Conservation (phyloP, 139 green algal species). For the Volvox reticuliferus region DNA sequence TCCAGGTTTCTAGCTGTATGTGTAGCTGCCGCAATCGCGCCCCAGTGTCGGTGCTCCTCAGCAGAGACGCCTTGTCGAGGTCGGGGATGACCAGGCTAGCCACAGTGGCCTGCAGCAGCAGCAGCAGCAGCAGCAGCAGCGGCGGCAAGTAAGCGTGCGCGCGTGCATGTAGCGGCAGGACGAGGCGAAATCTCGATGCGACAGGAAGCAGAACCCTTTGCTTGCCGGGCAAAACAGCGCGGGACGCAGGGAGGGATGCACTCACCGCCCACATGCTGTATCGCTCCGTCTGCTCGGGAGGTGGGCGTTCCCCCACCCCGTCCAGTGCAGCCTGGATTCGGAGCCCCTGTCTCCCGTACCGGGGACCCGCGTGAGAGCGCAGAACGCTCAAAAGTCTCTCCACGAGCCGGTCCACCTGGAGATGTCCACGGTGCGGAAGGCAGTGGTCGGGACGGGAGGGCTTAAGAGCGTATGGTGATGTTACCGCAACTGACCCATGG, state of each 20-base stretch:
- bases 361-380: background rate
- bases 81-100: background rate
- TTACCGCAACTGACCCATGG: background rate
- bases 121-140: background rate
- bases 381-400: background rate
- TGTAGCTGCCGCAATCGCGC: background rate
- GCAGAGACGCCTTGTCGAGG: slow-evolving; percentile 1
- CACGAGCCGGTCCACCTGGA: slow-evolving; percentile 1
- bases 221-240: too few species aligned
- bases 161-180: too few species aligned
- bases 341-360: background rate
- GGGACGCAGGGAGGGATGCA: background rate
- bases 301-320: slow-evolving; percentile 51
- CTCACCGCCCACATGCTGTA: slow-evolving; percentile 72
- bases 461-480: background rate
- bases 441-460: background rate
- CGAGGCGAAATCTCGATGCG: too few species aligned
- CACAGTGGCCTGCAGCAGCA: background rate
- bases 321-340: slow-evolving; percentile 10
- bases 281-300: slow-evolving; percentile 43
- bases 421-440: background rate
- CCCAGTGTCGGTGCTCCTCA: slow-evolving; percentile 2
- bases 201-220: too few species aligned
- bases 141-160: too few species aligned
- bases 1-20: background rate